Base-by-base conservation (phyloP, 306 rosid species). In the Quercus wislizeni region DNA sequence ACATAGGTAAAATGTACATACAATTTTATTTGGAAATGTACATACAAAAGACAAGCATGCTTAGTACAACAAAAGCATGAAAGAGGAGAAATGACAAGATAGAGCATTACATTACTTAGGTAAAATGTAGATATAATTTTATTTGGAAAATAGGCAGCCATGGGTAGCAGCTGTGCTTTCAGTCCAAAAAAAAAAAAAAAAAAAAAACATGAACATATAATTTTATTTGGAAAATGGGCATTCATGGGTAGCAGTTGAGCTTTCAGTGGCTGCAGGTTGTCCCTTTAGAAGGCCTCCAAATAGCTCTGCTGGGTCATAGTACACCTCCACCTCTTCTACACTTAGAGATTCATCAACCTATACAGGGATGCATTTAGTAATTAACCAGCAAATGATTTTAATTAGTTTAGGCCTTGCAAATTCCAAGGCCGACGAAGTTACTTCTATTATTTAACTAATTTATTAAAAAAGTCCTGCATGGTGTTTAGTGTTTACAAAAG, bases 221-320 rank as follows among this genome's bases (percentile, higher is more conserved):
- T 6, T 20, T 64, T 7, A 23, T 13, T 79, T 52, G 76, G 76
- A 75, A 30, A 85, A 67, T 56, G 84, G 86, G 69, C 88, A 83
- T 38, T 41, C 31, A 68, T 20, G 73, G 20, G 76, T 30, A 51
- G 82, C 38, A 33, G 58, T 17, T 0, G 74, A 38, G n/a, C 20
- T 59, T 41, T 49, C 71, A 9, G 12, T 38, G 7, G 33, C 46
- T 2, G n/a, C 55, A 4, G 76, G 55, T 11, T 23, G 28, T 38
- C 85, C 83, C 71, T 81, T 85, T 41, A 92, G n/a, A 80, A 92
- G 94, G 33, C 85, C 94, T 79, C 90, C 92, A 49, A 88, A 25
- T 43, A 90, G 86, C 90, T 90, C 94, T 33, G 88, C 93, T 54
- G 95, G 92, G 58, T 90, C 95, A 51, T 86, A 92, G 86, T 86